A percentile compares a stretch with the other conserved stretches of the same genome.
These are phyloP conservation scores for Pleurotus ostreatus DNA, from an alignment of 768 basidiomycete genomes.

Conservation along the genomic window DNA sequence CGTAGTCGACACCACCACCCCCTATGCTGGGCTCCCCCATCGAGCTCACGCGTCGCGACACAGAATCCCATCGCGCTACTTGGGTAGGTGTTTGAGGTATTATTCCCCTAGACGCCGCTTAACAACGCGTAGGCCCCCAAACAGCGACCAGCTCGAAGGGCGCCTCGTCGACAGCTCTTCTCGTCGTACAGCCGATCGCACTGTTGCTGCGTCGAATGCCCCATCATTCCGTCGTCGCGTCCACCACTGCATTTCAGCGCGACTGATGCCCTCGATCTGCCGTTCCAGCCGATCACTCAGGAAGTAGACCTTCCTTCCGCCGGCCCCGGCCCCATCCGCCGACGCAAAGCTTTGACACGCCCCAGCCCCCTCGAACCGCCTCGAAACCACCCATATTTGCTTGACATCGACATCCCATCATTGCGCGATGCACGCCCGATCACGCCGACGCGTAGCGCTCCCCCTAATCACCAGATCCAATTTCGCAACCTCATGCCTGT, in stretches of 20 bases:
- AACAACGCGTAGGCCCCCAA: conserved; percentile 11
- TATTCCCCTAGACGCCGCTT: conserved; percentile 17
- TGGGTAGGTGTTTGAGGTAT: conserved; percentile 10
- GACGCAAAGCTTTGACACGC: conserved; percentile 50
- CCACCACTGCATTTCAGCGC: neutral
- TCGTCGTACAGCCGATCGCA: neutral
- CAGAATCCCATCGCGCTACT: neutral
- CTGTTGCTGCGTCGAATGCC: neutral
- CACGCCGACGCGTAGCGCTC: conserved; percentile 7
- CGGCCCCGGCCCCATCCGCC: conserved; percentile 53
- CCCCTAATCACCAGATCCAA: conserved; percentile 9
- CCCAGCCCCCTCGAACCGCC: conserved; percentile 39
- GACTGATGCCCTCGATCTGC: neutral
- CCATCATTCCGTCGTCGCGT: neutral
- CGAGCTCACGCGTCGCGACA: neutral
- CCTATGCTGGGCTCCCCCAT: neutral
- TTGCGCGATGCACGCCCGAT: conserved; percentile 1
- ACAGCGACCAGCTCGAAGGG: neutral
- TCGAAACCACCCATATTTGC: neutral
- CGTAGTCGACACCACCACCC: conserved; percentile 1
- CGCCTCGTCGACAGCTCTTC: conserved; percentile 18
- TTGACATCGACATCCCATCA: neutral
- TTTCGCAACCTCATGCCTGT: conserved; percentile 60
- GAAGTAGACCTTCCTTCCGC: conserved; percentile 12
- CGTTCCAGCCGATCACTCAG: neutral